Percentiles rank a stretch among this genome's conserved stretches.
phyloP scores from a whole-genome alignment of 164 flowering plant species.

The Saururus chinensis region DNA sequence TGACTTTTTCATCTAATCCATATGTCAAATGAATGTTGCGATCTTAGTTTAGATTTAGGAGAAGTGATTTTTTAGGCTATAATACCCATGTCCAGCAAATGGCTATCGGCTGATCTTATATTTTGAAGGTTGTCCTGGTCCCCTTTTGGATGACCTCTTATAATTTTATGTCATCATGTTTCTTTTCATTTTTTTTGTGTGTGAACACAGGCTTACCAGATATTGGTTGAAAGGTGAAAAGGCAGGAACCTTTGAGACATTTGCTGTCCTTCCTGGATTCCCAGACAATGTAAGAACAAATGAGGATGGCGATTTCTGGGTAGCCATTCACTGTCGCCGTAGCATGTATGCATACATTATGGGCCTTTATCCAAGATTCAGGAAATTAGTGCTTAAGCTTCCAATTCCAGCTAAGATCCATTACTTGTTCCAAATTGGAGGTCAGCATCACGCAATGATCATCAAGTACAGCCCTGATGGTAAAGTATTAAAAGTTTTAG shows the following conservation, averaged over 20 bases:
- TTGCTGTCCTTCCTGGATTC: conserved; percentile 69
- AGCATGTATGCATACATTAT: conserved; percentile 20
- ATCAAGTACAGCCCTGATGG: conserved; percentile 73
- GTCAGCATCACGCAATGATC: conserved; percentile 38
- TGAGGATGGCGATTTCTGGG: conserved; percentile 85
- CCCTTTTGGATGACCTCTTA: too few species aligned
- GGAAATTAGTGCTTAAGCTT: conserved; percentile 52
- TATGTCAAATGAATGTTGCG: too few species aligned
- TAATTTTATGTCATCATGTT: too few species aligned
- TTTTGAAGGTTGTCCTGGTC: too few species aligned
- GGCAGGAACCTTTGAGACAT: conserved; percentile 59
- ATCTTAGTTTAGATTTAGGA: too few species aligned
- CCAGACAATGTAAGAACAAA: conserved; percentile 89
- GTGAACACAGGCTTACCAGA: conserved; percentile 37
- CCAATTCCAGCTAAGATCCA: conserved; percentile 53
- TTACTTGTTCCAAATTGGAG: conserved; percentile 39
- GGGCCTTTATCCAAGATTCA: conserved; percentile 34
- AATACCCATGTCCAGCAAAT: too few species aligned
- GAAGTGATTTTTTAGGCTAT: too few species aligned
- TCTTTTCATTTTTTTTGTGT: not conserved
- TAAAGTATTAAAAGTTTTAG: conserved; percentile 54
- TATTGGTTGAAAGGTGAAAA: conserved; percentile 89
- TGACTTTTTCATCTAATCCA: too few species aligned
- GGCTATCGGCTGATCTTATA: too few species aligned
- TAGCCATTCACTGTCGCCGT: conserved; percentile 63